Base-by-base conservation (phyloP, 768 basidiomycete genomes). In the Filobasidium wieringae region DNA sequence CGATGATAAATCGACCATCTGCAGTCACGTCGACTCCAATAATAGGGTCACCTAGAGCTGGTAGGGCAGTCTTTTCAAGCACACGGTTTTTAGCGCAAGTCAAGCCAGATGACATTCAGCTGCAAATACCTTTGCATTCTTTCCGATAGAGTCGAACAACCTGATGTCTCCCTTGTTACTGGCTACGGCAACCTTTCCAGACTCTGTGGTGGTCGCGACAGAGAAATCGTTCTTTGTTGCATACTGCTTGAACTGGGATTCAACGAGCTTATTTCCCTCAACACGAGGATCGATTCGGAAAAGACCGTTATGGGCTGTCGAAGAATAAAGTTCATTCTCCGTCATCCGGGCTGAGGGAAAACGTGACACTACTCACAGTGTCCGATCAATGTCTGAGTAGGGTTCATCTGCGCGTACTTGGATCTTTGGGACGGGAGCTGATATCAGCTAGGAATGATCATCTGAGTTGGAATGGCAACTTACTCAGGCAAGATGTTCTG, bases 231-330 rank as follows among this genome's bases (percentile, higher is more conserved):
- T 92, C 80, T 95, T 96, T 74, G 83, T 82, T 47, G 81, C 83
- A 72, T 99, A 99, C 70, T 96, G 91, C 78, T 97, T 99, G 78
- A 83, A 91, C 72, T 96, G 86, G 65, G 81, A 84, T 61, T 96
- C 87, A 58, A 96, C 93, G 72, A 97, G 80, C 77, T 97, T 96
- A 72, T 78, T 83, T 54, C 92, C 92, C 4, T 85, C 83, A 1
- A 96, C 77, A 59, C 95, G 89, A 40, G 95, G 95, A 75, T 99
- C 95, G 74, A 99, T 87, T 49, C 91, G 86, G 86, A 96, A 99
- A 47, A 99, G 78, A 8, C 90, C 87, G 69, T 97, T 97, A 75
- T 88, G 85, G 1, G 93, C 95, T 61, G 82, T 79, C 39, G 19
- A 36, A 8, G 32, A 24, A 15, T n/a, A n/a, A n/a, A 31, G 53